Base-by-base conservation (phyloP, 768 basidiomycete genomes). In the Lepiota subincarnata region DNA sequence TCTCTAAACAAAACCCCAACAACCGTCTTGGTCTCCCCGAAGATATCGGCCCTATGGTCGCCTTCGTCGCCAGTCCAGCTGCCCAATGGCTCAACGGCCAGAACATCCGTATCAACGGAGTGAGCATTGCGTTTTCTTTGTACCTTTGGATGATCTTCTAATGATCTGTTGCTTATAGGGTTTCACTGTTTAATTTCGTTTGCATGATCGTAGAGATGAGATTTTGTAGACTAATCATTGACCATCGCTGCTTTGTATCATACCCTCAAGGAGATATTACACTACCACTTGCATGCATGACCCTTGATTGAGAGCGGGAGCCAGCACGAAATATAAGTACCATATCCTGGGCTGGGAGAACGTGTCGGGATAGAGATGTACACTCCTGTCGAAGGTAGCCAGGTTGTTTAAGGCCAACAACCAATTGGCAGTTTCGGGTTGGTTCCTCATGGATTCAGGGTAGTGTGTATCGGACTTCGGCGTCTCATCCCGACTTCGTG, bases 81-180 rank as follows among this genome's bases (percentile, higher is more conserved):
- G 79, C 78, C 0, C 70, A 73, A 48, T 83, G 82, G 82, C 66
- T 82, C 6, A 82, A 78, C 57, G 81, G 81, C 0, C 79, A 82
- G 64, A 81, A 76, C 55, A 68, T 82, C n/a, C 66, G 72, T 14
- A 76, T 78, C 8, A 80, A 82, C 59, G 82, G 83, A 60, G 83
- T 81, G 51, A 66, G 80, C 68, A 4, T 11, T 31, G 1, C 4
- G n/a, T 20, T 40, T 20, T 26, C 31, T 7, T 6, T 1, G 13
- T n/a, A 10, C 12, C 4, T 11, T 10, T 40, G 4, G 16, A n/a
- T 4, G 6, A 10, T 38, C 3, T n/a, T 3, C 28, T 48, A 38
- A 52, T 13, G 6, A 31, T 31, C 31, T 13, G 19, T 6, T n/a
- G 4, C 11, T 24, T 40, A 18, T 34, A 54, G 53, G 53, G 45